A percentile compares a stretch with the other conserved stretches of the same genome.
Conservation (phyloP, 257 asterid genomes). For the Phtheirospermum japonicum region DNA sequence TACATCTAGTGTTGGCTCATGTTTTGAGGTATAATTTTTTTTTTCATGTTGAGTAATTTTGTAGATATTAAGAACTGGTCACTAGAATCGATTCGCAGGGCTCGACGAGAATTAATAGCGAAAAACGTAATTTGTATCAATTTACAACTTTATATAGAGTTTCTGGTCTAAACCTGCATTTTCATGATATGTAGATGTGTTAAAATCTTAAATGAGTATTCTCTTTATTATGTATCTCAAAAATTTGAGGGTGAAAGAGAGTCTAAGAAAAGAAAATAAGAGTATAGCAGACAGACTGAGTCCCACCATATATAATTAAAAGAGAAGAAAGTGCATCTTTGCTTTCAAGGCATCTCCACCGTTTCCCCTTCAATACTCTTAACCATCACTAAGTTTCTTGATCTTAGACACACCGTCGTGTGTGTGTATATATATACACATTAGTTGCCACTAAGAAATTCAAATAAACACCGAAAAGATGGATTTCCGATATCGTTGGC, state of each 20-base stretch:
- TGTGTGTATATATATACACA: background rate
- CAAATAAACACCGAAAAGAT: slow-evolving; percentile 12
- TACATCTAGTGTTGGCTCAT: background rate
- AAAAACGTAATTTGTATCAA: no score
- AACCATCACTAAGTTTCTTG: slow-evolving; percentile 9
- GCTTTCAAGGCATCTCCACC: slow-evolving; percentile 38
- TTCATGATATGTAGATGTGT: no score
- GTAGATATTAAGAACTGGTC: no score
- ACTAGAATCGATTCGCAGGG: no score
- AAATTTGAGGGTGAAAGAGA: background rate
- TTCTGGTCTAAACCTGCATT: no score
- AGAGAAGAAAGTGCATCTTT: slow-evolving; percentile 23
- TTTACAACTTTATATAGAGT: no score
- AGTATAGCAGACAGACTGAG: background rate
- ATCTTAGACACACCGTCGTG: background rate
- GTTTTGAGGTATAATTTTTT: background rate
- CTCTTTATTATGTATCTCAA: no score
- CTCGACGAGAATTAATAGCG: no score
- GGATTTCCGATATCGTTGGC: slow-evolving; percentile 5
- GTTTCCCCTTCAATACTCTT: slow-evolving; percentile 23
- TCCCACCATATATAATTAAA: slow-evolving; percentile 1
- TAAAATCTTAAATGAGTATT: no score
- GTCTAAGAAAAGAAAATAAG: background rate
- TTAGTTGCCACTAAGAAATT: background rate
- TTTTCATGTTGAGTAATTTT: no score